Evolutionary conservation across 2,329 filamentous ascomycete genomes (phyloP), one percentile per base, ranked within the genome.

Genomic region (Fragosphaeria purpurea): DNA sequence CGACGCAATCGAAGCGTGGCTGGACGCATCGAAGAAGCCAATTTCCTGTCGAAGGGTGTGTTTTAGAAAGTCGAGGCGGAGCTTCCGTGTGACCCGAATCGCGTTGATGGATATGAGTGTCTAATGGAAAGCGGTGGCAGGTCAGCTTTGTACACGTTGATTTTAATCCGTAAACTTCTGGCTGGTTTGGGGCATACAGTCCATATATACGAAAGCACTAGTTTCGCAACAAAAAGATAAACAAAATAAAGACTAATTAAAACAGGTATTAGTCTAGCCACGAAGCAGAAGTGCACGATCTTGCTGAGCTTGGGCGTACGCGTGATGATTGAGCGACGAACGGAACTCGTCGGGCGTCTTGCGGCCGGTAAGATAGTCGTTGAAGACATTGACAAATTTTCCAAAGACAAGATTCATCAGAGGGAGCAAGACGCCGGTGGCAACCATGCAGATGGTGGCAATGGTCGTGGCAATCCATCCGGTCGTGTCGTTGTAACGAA

Each of bases 321-420:
- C 65, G 51, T 67, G 71, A 47, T 67, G 63, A 53, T 71, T 71
- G 41, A 82, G 69, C n/a, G 71, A 61, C 2, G 64, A 58, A 47
- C 73, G 70, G 58, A 82, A 83, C 7, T 70, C 60, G 1, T 65
- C 66, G 22, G 73, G 67, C 2, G 68, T 66, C 7, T 70, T 57
- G 31, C 62, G 46, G 11, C 71, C 71, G 0, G 65, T 64, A 50
- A 75, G 76, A 59, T 81, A 83, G n/a, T 67, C 63, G 48, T 73
- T 77, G 57, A 83, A 82, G 7, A 71, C 66, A 7, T 75, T 74
- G 44, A 80, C 71, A 37, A 75, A 70, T 39, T 64, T 63, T 56
- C 77, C 77, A 60, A 82, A 79, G 6, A 82, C 67, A 40, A 82
- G 65, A 39, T 79, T 77, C 76, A 83, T 80, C 37, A 80, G 57